Base-by-base conservation (phyloP, 2,329 filamentous ascomycete species). In the Samsoniella hepiali region DNA sequence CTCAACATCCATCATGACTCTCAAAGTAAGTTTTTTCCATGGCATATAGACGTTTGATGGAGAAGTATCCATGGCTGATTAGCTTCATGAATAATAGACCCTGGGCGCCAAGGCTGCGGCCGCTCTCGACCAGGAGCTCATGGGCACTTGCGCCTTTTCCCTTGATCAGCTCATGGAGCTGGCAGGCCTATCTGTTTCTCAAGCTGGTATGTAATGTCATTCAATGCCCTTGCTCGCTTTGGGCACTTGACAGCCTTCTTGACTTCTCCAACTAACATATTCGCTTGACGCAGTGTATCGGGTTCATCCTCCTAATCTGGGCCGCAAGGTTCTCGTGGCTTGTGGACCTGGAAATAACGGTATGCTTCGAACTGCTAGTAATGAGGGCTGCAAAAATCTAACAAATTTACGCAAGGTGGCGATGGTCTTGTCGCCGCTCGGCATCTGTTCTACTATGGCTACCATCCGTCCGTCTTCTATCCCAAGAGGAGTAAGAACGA, bases 121-220 rank as follows among this genome's bases (percentile, higher is more conserved):
- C 0, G 90, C 91, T 55, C 84, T 99, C 22, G 95, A 99, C 74
- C 88, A 91, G 75, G 94, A 99, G 74, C 88, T 99, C 66, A 98
- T 99, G 93, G 91, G 87, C 72, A 85, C 86, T 11, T 86, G 88
- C 1, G 93, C 91, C 9, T 99, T 97, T 78, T 96, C 92, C 11
- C 85, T 99, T 62, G 95, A 98, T 73, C 95, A 99, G 77, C 81
- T 99, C 56, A 98, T 99, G 95, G 95, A 98, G 74, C 80, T 99
- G 8, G 95, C 95, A 50, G 95, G 95, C 0, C 83, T 99, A 0
- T 93, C 93, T 1, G 93, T 98, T 32, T 94, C 94, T 13, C 93
- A 98, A 81, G 93, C 90, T 58, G 88, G 92, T 93, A 73, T 64
- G 80, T 67, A 2, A 10, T 32, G 7, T 5, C 45, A n/a, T 22